Evolutionary conservation across 805 yeast species (phyloP).

Genomic region (Starmerella apis): DNA sequence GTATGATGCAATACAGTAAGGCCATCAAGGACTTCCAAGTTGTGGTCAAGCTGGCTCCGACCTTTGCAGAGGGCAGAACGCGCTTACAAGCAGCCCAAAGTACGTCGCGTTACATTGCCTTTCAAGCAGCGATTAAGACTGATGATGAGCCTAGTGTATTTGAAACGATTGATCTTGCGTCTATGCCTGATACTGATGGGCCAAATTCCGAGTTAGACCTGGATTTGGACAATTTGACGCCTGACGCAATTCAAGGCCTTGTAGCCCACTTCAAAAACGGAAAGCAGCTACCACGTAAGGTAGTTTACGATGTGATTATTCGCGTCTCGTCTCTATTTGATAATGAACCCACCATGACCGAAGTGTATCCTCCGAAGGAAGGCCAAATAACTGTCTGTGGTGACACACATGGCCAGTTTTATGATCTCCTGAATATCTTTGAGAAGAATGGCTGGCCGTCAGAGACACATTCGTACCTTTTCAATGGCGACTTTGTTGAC

Average conservation of each 20-base stretch:
- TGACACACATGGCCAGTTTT: conserved; percentile 96
- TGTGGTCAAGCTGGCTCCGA: conserved; percentile 54
- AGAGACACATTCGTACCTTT: conserved; percentile 60
- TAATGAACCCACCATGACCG: conserved; percentile 66
- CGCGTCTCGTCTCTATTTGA: conserved; percentile 56
- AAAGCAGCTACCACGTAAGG: conserved; percentile 64
- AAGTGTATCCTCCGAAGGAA: conserved; percentile 39
- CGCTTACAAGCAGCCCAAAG: conserved; percentile 53
- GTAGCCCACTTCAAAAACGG: conserved; percentile 65
- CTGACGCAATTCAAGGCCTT: conserved; percentile 52
- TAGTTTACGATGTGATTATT: conserved; percentile 70
- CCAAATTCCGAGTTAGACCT: conserved; percentile 41
- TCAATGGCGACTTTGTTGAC: conserved; percentile 97
- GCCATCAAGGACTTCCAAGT: conserved; percentile 59
- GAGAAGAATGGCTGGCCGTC: conserved; percentile 57
- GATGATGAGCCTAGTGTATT: conserved; percentile 49
- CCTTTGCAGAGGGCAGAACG: conserved; percentile 55
- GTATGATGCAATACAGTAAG: conserved; percentile 61
- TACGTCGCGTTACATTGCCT: conserved; percentile 61
- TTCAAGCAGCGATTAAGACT: conserved; percentile 75
- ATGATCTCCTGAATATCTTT: conserved; percentile 76
- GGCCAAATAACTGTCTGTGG: conserved; percentile 77
- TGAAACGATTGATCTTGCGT: conserved; percentile 31
- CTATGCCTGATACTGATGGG: conserved; percentile 37
- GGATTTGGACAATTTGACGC: conserved; percentile 38